Percentiles rank a stretch among this genome's conserved stretches.
These are phyloP conservation scores for Colletotrichum zoysiae DNA, from an alignment of 2,329 filamentous ascomycete genomes.

Conservation along the genomic window DNA sequence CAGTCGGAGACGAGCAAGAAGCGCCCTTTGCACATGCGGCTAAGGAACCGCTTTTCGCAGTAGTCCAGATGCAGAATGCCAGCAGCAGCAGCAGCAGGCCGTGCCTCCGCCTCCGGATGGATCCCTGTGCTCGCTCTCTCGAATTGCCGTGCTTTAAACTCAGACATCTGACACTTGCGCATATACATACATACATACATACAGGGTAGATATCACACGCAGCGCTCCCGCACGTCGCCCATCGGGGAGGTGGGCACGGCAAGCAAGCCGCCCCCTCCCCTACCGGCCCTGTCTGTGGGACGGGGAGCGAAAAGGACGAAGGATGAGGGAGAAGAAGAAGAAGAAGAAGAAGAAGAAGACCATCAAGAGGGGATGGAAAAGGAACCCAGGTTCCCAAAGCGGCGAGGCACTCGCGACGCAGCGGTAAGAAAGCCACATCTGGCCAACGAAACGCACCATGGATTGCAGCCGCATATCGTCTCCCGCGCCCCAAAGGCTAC, in stretches of 20 bases:
- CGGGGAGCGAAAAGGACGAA: not conserved
- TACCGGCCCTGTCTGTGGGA: not conserved
- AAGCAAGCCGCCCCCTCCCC: not conserved
- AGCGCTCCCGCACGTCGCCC: not conserved
- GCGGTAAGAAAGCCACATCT: not conserved
- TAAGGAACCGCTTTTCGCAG: slow-evolving; percentile 30
- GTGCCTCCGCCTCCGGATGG: not conserved
- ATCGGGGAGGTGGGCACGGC: not conserved
- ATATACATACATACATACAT: not conserved
- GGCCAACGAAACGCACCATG: not conserved
- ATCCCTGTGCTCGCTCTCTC: not conserved
- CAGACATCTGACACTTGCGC: not conserved
- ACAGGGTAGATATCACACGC: not conserved
- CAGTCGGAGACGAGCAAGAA: slow-evolving; percentile 1
- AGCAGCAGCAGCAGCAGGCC: not conserved
- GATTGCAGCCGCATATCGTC: not conserved
- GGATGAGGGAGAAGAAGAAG: not conserved
- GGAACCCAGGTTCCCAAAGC: not conserved
- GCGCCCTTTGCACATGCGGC: slow-evolving; percentile 18
- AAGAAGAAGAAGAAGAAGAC: too few relatives aligned
- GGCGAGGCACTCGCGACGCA: not conserved
- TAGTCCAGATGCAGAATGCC: slow-evolving; percentile 9
- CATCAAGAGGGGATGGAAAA: not conserved
- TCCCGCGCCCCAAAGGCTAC: not conserved
- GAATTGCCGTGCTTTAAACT: not conserved